Conservation (phyloP, 495 filamentous ascomycete species). For the Penicillium dipodomyicola region DNA sequence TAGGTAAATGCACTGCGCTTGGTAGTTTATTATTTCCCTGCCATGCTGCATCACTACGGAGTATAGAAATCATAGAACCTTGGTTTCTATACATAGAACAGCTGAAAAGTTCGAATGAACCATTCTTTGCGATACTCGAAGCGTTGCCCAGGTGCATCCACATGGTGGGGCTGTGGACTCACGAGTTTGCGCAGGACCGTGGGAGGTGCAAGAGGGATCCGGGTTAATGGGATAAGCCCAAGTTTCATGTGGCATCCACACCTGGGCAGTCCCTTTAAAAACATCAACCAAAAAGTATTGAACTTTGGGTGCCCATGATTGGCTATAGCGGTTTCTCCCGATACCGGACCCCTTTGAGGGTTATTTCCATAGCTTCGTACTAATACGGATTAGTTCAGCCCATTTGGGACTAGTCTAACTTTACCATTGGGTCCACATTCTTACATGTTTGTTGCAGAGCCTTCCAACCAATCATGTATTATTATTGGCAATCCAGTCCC, state of each 20-base stretch:
- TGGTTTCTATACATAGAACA: conserved; percentile 14
- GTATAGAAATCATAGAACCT: not conserved
- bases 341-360: conserved; percentile 24
- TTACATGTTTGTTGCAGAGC: conserved; percentile 25
- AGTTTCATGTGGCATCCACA: conserved; percentile 1
- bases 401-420: not conserved
- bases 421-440: conserved; percentile 18
- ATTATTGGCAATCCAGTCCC: conserved; percentile 19
- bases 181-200: not conserved
- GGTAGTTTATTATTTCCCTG: not conserved
- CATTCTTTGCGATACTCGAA: not conserved
- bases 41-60: not conserved
- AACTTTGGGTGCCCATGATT: conserved; percentile 13
- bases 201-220: conserved; percentile 6
- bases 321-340: conserved; percentile 11
- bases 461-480: conserved; percentile 3
- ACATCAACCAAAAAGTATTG: not conserved
- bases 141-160: not conserved
- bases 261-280: conserved; percentile 1
- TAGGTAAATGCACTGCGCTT: not conserved
- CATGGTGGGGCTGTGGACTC: not conserved
- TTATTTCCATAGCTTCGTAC: conserved; percentile 7
- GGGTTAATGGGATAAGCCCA: conserved; percentile 14
- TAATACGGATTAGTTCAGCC: not conserved
- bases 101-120: conserved; percentile 1